A percentile compares a stretch with the other conserved stretches of the same genome.
phyloP scores from a whole-genome alignment of 1,284 basidiomycete genomes.

The Xanthoconium separans region DNA sequence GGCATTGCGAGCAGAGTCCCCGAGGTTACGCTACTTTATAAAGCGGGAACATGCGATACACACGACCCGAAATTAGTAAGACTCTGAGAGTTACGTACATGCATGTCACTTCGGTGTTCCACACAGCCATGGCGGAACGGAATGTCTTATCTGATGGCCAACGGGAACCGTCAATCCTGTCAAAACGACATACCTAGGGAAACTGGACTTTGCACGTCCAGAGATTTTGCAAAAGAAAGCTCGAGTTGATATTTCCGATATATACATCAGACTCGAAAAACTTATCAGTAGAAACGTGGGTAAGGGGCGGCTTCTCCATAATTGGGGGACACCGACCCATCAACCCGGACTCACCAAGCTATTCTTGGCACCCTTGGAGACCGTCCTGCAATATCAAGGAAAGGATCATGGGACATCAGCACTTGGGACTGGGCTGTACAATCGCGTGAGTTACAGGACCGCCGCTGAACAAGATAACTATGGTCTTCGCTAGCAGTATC shows the following conservation, averaged over 20 bases:
- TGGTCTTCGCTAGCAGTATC: background rate
- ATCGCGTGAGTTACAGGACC: background rate
- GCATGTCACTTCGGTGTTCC: slow-evolving; percentile 5
- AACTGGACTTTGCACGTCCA: background rate
- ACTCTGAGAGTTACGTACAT: slow-evolving; percentile 18
- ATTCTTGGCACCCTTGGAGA: slow-evolving; percentile 8
- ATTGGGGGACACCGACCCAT: slow-evolving; percentile 1
- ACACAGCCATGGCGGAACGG: slow-evolving; percentile 2
- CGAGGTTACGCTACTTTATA: slow-evolving; percentile 25
- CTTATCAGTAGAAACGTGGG: background rate
- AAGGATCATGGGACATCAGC: background rate
- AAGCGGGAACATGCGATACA: slow-evolving; percentile 19
- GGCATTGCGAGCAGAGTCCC: slow-evolving; percentile 6
- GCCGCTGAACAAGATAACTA: background rate
- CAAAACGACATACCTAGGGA: background rate
- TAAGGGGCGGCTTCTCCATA: slow-evolving; percentile 3
- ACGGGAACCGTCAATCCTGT: background rate
- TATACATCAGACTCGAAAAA: background rate
- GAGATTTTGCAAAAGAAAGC: background rate
- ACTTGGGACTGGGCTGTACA: too few species aligned
- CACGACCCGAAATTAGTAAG: slow-evolving; percentile 24
- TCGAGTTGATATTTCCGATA: background rate
- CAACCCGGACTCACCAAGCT: background rate
- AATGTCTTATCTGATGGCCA: background rate
- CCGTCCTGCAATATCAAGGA: background rate